Evolutionary conservation across 2,329 filamentous ascomycete genomes (phyloP), one percentile per base, ranked within the genome.

Genomic region (Volutella citrinella): DNA sequence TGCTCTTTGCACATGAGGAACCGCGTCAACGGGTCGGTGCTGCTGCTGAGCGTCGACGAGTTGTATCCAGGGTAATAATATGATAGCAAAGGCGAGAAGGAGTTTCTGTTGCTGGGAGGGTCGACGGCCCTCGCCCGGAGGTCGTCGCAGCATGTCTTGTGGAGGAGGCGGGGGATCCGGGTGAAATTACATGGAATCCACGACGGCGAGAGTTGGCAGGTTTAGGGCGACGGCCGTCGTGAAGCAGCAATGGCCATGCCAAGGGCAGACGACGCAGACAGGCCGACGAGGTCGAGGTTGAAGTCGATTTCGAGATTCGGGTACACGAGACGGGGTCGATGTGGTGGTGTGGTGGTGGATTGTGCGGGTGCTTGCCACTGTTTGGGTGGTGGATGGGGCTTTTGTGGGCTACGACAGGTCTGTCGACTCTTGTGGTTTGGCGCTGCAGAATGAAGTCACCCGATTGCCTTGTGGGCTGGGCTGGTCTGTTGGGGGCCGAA

Each of bases 11-110:
- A 54, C 28, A 12, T 42, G 38, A 34, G 42, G 47, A 28, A 42
- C n/a, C 17, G 32, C 37, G 27, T 53, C 43, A 36, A 38, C 40
- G 27, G 39, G 59, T 48, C 59, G 65, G 42, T 73, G 73, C 70
- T 80, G 78, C 73, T 79, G 78, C 72, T 78, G 78, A 73, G 76
- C 76, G 52, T 79, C 72, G 65, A 74, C 73, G 48, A 79, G 63
- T 34, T 63, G 61, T 28, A 69, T 52, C 64, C 69, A 75, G 33
- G 77, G 75, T 39, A 82, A 57, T 36, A 82, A 60, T 37, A 82
- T 63, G 43, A 80, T 59, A 50, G 72, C 74, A 57, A 80, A 68
- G 59, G 76, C 73, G 57, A 78, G 56, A 57, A 74, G 52, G 52
- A 66, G 59, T 56, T 63, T 66, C 52, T 66, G 61, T 60, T 71